Conservation (phyloP, 2,329 filamentous ascomycete species). For the Neonectria faginata region DNA sequence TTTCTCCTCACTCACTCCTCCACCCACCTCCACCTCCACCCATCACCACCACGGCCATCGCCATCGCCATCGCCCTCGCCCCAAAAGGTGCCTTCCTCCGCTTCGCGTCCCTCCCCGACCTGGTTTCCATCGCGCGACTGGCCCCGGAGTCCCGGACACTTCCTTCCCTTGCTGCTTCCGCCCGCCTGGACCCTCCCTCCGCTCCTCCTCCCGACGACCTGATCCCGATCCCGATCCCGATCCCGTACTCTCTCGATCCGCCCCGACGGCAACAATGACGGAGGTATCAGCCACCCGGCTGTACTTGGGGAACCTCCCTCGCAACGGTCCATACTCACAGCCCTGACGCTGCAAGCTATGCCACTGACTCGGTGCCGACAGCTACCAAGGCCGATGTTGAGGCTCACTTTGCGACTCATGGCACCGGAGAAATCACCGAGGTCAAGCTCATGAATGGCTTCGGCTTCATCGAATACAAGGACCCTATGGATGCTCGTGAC, state of each 20-base stretch:
- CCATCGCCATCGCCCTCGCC: slow-evolving; percentile 11
- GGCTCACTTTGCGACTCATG: slow-evolving; percentile 93
- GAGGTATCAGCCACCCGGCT: slow-evolving; percentile 96
- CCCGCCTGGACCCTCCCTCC: slow-evolving; percentile 25
- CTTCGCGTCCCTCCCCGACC: slow-evolving; percentile 31
- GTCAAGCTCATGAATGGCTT: slow-evolving; percentile 99
- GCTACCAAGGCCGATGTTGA: slow-evolving; percentile 98
- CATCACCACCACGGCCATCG: slow-evolving; percentile 28
- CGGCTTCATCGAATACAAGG: slow-evolving; percentile 99
- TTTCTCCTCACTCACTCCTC: slow-evolving; percentile 38
- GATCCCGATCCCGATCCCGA: slow-evolving; percentile 33
- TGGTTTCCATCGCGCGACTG: slow-evolving; percentile 42
- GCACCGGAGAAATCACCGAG: slow-evolving; percentile 96
- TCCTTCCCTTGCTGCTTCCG: slow-evolving; percentile 18
- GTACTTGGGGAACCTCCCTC: slow-evolving; percentile 97
- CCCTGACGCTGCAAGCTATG: slow-evolving; percentile 46
- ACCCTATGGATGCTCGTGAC: slow-evolving; percentile 97
- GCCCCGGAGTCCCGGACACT: slow-evolving; percentile 40
- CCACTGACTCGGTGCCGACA: slow-evolving; percentile 66
- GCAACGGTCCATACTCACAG: slow-evolving; percentile 76
- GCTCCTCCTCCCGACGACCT: slow-evolving; percentile 22
- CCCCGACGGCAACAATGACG: slow-evolving; percentile 68
- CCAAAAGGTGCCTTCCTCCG: slow-evolving; percentile 29
- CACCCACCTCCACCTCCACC: slow-evolving; percentile 25
- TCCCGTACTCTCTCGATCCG: slow-evolving; percentile 22